phyloP scores from a whole-genome alignment of 345 rosid genomes.

The Eucalyptus regnans region DNA sequence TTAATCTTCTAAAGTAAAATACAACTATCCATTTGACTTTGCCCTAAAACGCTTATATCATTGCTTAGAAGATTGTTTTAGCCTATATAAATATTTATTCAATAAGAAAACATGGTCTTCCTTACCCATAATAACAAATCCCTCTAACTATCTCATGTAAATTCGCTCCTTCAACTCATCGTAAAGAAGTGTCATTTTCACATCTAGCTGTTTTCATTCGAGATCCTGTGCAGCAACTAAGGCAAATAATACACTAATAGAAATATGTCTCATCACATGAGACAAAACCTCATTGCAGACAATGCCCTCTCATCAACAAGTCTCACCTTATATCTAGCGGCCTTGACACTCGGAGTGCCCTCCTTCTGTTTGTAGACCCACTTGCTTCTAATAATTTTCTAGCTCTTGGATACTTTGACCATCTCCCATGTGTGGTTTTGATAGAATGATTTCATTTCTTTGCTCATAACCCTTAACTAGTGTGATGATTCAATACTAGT shows the following conservation, averaged over 20 bases:
- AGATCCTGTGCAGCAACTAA: neutral
- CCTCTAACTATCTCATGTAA: neutral
- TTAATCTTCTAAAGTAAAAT: neutral
- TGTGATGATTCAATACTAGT: neutral
- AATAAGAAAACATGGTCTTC: neutral
- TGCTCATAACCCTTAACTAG: neutral
- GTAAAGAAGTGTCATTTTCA: neutral
- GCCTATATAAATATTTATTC: no score
- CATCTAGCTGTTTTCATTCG: neutral
- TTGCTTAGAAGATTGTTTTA: neutral
- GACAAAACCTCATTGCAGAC: neutral
- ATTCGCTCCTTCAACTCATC: neutral
- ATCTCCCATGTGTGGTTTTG: neutral
- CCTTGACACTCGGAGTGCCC: neutral
- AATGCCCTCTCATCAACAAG: no score
- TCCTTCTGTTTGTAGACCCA: neutral
- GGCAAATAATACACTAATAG: neutral
- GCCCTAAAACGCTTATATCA: neutral
- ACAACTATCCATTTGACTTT: neutral
- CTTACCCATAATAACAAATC: no score
- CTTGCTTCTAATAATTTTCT: neutral
- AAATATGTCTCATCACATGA: neutral
- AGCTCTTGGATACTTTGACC: neutral
- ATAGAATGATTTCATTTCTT: no score
- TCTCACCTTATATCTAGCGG: neutral